Base-by-base conservation (phyloP, 257 asterid genomes). In the Lavandula angustifolia region DNA sequence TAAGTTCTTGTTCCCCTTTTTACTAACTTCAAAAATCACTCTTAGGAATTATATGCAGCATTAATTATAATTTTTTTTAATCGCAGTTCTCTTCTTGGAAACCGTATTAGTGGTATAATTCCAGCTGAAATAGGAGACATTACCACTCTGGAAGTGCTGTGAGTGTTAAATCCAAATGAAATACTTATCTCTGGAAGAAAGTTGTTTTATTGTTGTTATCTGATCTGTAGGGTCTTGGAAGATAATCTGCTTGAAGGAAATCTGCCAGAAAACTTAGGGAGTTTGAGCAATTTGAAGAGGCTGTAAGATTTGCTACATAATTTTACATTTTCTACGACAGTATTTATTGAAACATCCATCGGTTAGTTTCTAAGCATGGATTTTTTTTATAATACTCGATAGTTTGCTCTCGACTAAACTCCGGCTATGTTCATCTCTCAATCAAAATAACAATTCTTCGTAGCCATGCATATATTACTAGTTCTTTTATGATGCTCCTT, bases 161-260 rank as follows among this genome's bases (percentile, higher is more conserved):
- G 81, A 85, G 99, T 78, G 44, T 68, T 66, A 16, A 62, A 47
- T 27, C 18, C 56, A 37, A 29, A 34, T 22, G 37, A 58, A 37
- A 38, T 53, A 51, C 62, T 63, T 57, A 42, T 22, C 35, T 54
- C 16, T n/a, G 4, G 59, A 40, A 68, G 63, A 31, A 68, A 38
- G 41, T 51, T 50, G 29, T 13, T 59, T 6, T n/a, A 56, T 43
- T 57, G 14, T 72, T 60, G 55, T 57, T 76, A 64, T 49, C 51
- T 73, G 55, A 43, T 55, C 44, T 59, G 43, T 32, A 92, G 99
- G 72, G 61, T 79, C 17, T 65, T 92, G 96, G 97, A 89, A 73
- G 84, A 81, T 73, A 92, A 89, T 80, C 76, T 74, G 75, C 89
- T 92, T 5, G 90, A 64, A 72, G 99, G 99, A 79, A 80, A 85